Base-by-base conservation (phyloP, 192 early-diverging fungal species). In the Paraglomus brasilianum region DNA sequence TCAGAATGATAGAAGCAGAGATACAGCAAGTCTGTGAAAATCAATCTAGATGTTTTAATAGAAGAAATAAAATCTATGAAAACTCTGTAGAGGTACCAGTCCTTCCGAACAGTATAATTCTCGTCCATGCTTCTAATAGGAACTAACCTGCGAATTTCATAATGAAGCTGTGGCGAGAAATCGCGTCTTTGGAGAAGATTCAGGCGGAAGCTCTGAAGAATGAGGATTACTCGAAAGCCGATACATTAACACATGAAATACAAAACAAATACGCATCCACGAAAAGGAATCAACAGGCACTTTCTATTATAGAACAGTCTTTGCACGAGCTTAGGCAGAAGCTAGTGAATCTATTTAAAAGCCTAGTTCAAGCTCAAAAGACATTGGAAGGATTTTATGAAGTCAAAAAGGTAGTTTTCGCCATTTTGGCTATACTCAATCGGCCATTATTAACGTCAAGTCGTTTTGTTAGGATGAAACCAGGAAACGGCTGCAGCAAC, bases 261-360 rank as follows among this genome's bases (percentile, higher is more conserved):
- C 47, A 48, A 48, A 30, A 30, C 30, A 30, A 30, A 30, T 30
- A 30, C 30, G 30, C 30, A 2, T 30, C 30, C 3, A 15, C 47
- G 14, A 66, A 50, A 50, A 45, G 50, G 4, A 41, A 66, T 50
- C 36, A 42, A 17, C 17, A 66, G 39, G n/a, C 40, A 15, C 21
- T 66, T 13, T 24, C 63, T 17, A 41, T 30, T 8, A 15, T 66
- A 13, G 63, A 66, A 17, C 45, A 66, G 10, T 39, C 63, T 19
- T 66, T 66, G n/a, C 36, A 49, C 50, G 46, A 66, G 50, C 50
- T 66, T 15, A 49, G 45, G 21, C 46, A 50, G 41, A 66, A 66
- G 14, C 63, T 48, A 48, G 47, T 39, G 36, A 22, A 47, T 19
- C 47, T 42, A 42, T 50, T 66, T 50, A 66, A 40, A 51, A 66